Base-by-base conservation (phyloP, 73 alveolate genomes). In the Effrenium voratum region DNA sequence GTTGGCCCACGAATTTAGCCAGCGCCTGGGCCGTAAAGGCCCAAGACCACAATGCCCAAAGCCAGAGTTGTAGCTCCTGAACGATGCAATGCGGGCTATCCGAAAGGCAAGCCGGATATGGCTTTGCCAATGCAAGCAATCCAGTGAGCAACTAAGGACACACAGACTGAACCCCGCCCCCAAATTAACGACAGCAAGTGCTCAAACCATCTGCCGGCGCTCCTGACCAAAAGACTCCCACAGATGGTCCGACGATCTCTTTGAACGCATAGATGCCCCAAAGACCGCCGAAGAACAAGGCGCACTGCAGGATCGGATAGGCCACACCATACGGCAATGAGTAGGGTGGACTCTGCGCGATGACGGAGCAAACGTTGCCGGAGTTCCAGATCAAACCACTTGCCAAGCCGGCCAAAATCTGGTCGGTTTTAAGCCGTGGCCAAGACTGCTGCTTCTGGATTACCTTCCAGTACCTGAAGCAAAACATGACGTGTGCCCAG, bases 221-320 rank as follows among this genome's bases (percentile, higher is more conserved):
- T 28, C 98, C 98, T n/a, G 57, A 60, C 98, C 98, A 91, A 38
- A 91, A 91, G 44, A 91, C 52, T n/a, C 41, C 47, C 49, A 91
- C 81, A 26, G 98, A 52, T 45, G n/a, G 10, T 44, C 98, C 98
- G 40, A 44, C 68, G 36, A 91, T 91, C 88, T 91, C 98, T 72
- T 91, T 91, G 88, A 91, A 91, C 36, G 44, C 98, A 41, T 91
- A 91, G 98, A 91, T 91, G 15, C 98, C 98, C 98, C 98, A 91
- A 87, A 91, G 40, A 55, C 98, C 98, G 52, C 98, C 98, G 32
- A 91, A 91, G 85, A 91, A 66, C 38, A 91, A 36, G 22, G 98
- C 98, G 34, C 98, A 91, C 47, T 91, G 98, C 19, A 91, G 87
- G 88, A 91, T 91, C 60, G 98, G 98, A 72, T 91, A 91, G 15